Base-by-base conservation (phyloP, 805 yeast genomes). In the Wickerhamomyces mucosus region DNA sequence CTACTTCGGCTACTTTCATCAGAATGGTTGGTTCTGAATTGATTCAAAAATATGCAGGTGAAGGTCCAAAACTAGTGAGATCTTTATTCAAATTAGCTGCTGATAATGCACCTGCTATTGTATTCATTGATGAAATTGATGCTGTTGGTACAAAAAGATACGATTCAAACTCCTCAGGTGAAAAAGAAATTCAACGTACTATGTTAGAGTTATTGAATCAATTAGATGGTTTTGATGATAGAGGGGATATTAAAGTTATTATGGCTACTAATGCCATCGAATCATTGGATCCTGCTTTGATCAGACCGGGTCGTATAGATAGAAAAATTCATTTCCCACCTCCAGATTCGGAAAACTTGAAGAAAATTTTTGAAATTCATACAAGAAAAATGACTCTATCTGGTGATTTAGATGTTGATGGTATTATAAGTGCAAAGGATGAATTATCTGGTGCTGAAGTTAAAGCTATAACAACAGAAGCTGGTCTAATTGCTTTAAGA, bases 111-210 rank as follows among this genome's bases (percentile, higher is more conserved):
- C 98, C 98, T 23, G 78, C 95, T n/a, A 92, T 92, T 62, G 96
- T 92, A 22, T 92, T 92, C 52, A 92, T 92, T 43, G 98, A 92
- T 63, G 98, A 92, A 64, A 89, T 92, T 52, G 98, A 92, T 61
- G 97, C 99, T 27, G 92, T 92, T 54, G 99, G 98, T 59, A 82
- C 95, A n/a, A 89, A 89, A 58, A 78, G 99, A 59, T 88, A 89
- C 58, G 96, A 89, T 38, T 79, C 80, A 3, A 39, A 50, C 13
- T 79, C 94, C 15, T 96, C 97, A 27, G 97, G 97, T 53, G 97
- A 89, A 61, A 74, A 95, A 46, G 97, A 89, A 61, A 84, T 89
- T 42, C 97, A 89, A 64, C 78, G 97, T 66, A 89, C 97, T 22
- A 89, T 88, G 97, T 68, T 88, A 71, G 97, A 88, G 61, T 65